Evolutionary conservation across 164 flowering plant species (phyloP), one percentile per base, ranked within the genome.

Genomic region (Paratinospora sagittata): DNA sequence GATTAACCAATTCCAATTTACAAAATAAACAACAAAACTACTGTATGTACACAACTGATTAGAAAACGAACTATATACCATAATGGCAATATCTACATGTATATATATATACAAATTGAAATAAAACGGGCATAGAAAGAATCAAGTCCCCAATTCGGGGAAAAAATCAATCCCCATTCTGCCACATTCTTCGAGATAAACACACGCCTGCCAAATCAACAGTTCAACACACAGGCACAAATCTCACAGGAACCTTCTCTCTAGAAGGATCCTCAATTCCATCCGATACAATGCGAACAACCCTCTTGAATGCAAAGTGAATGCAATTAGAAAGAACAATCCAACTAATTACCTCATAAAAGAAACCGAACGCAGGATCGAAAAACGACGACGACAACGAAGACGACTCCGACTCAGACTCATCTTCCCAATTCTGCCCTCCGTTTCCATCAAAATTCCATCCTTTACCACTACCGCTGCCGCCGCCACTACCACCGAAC

Each of bases 291-390:
- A 73, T 72, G 23, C 86, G 81, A 43, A 79, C 76, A 55, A 90
- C 75, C 77, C 78, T 89, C 89, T 90, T 90, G 74, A 84, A 86
- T 13, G 96, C 90, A 69, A 90, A 93, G 60, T 87, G 93, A 83
- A 89, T 73, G 76, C 98, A 90, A 82, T 86, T 89, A 37, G 91
- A 91, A 26, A 93, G 79, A 9, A 81, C 95, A 47, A 91, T 88
- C 96, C 94, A 91, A 43, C 79, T 76, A 12, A 93, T 62, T 70
- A 93, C 96, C 85, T 87, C 92, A 69, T 91, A 88, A 3, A 93
- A 83, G 70, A 90, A 90, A 79, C 83, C 87, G 27, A 83, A 83
- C 11, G 97, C 96, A 34, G 88, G 87, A 75, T 80, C 89, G 3
- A 82, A 74, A n/a, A 72, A 72, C 23, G 86, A 78, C 17, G 79